Conservation (phyloP, 2,329 filamentous ascomycete species). For the Lachnellula subtilissima region DNA sequence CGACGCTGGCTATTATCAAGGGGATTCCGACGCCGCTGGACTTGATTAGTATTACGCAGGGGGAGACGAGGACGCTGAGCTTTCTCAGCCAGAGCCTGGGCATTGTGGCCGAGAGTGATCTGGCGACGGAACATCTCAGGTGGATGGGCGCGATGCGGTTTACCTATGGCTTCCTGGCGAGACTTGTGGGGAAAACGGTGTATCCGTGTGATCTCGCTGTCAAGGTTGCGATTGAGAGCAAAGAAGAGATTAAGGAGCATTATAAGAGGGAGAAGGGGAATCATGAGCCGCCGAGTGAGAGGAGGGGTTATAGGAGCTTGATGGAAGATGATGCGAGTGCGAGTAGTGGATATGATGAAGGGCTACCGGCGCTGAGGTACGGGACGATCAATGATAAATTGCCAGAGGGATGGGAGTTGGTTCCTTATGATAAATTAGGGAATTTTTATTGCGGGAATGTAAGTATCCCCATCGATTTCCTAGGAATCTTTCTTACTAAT, state of each 20-base stretch:
- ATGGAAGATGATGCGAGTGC: slow-evolving; percentile 32
- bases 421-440: slow-evolving; percentile 72
- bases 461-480: slow-evolving; percentile 30
- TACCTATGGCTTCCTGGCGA: slow-evolving; percentile 74
- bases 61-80: slow-evolving; percentile 66
- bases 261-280: slow-evolving; percentile 51
- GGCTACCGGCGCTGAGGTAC: slow-evolving; percentile 69
- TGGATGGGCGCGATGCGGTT: slow-evolving; percentile 92
- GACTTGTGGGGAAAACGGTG: slow-evolving; percentile 68
- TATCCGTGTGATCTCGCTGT: slow-evolving; percentile 89
- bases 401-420: slow-evolving; percentile 70
- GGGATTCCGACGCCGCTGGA: slow-evolving; percentile 80
- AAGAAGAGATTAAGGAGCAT: slow-evolving; percentile 66
- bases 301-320: slow-evolving; percentile 26
- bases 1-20: slow-evolving; percentile 82
- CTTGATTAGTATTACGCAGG: slow-evolving; percentile 82
- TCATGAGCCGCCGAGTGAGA: slow-evolving; percentile 24
- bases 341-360: slow-evolving; percentile 34
- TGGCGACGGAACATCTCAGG: slow-evolving; percentile 83
- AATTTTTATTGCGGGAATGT: slow-evolving; percentile 93
- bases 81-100: slow-evolving; percentile 90
- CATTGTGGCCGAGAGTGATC: slow-evolving; percentile 82
- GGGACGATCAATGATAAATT: slow-evolving; percentile 75
- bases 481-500: not conserved
- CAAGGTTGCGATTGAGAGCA: slow-evolving; percentile 75